A percentile compares a stretch with the other conserved stretches of the same genome.
phyloP scores from a whole-genome alignment of 768 basidiomycete species.

The Boletus subcaerulescens region DNA sequence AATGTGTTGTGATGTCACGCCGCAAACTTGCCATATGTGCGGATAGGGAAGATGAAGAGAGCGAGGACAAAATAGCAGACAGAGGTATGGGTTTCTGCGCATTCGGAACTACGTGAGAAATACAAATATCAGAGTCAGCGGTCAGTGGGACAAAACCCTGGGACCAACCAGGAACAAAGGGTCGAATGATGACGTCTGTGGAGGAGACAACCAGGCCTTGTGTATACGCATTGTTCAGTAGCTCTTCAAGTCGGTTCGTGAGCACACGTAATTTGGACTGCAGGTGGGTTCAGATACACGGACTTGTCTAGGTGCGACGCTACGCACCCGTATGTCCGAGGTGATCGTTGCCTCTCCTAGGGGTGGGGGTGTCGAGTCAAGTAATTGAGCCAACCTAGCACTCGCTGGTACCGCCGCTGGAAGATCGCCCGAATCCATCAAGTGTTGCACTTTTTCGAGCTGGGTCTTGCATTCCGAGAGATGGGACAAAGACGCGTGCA shows the following conservation, averaged over 20 bases:
- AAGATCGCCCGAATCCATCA: slow-evolving; percentile 58
- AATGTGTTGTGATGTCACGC: slow-evolving; percentile 58
- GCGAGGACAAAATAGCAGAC: slow-evolving; percentile 53
- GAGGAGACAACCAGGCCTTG: slow-evolving; percentile 54
- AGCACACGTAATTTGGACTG: slow-evolving; percentile 57
- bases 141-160: slow-evolving; percentile 27
- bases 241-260: slow-evolving; percentile 63
- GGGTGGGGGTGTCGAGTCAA: slow-evolving; percentile 49
- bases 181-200: slow-evolving; percentile 47
- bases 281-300: not conserved
- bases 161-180: slow-evolving; percentile 47
- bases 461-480: slow-evolving; percentile 50
- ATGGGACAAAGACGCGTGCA: slow-evolving; percentile 51
- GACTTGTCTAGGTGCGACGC: not conserved
- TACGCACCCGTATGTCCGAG: slow-evolving; percentile 55
- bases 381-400: slow-evolving; percentile 38
- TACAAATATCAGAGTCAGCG: slow-evolving; percentile 1
- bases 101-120: slow-evolving; percentile 48
- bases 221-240: slow-evolving; percentile 65
- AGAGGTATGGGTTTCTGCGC: slow-evolving; percentile 51
- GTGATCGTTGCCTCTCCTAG: slow-evolving; percentile 52
- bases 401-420: slow-evolving; percentile 57
- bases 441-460: slow-evolving; percentile 40
- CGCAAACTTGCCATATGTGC: slow-evolving; percentile 58
- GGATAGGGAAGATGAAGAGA: slow-evolving; percentile 53